Conservation (phyloP, 192 early-diverging fungal genomes). For the Rhizophagus clarus region DNA sequence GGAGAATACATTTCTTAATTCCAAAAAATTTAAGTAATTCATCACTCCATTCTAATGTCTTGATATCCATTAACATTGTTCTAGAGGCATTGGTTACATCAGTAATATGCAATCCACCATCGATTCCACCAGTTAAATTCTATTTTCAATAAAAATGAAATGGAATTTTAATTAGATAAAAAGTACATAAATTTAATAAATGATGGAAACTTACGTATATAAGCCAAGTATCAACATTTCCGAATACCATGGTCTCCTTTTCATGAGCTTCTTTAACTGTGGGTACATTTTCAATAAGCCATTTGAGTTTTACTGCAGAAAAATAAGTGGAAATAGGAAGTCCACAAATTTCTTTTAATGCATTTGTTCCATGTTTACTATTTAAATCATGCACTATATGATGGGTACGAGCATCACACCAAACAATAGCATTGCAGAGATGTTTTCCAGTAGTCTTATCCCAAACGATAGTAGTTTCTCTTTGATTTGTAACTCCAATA, state of each 20-base stretch:
- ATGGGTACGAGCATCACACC: slow-evolving; percentile 86
- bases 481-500: slow-evolving; percentile 93
- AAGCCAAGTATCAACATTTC: slow-evolving; percentile 93
- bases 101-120: slow-evolving; percentile 76
- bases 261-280: slow-evolving; percentile 75
- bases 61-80: slow-evolving; percentile 93
- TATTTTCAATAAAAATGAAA: slow-evolving; percentile 30
- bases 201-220: slow-evolving; percentile 65
- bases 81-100: slow-evolving; percentile 94
- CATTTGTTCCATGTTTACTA: slow-evolving; percentile 46
- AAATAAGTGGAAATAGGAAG: slow-evolving; percentile 93
- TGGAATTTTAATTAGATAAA: not conserved
- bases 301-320: slow-evolving; percentile 86
- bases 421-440: slow-evolving; percentile 87
- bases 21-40: slow-evolving; percentile 79
- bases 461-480: slow-evolving; percentile 93
- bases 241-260: slow-evolving; percentile 74
- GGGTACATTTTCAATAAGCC: slow-evolving; percentile 85
- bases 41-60: slow-evolving; percentile 79
- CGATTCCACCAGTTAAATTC: slow-evolving; percentile 82
- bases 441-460: slow-evolving; percentile 78
- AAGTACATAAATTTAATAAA: slow-evolving; percentile 3
- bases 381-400: slow-evolving; percentile 67
- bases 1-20: slow-evolving; percentile 62
- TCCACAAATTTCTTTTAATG: slow-evolving; percentile 66